These are phyloP conservation scores for Articulospora tetracladia DNA, from an alignment of 495 filamentous ascomycete genomes.

Conservation along the genomic window DNA sequence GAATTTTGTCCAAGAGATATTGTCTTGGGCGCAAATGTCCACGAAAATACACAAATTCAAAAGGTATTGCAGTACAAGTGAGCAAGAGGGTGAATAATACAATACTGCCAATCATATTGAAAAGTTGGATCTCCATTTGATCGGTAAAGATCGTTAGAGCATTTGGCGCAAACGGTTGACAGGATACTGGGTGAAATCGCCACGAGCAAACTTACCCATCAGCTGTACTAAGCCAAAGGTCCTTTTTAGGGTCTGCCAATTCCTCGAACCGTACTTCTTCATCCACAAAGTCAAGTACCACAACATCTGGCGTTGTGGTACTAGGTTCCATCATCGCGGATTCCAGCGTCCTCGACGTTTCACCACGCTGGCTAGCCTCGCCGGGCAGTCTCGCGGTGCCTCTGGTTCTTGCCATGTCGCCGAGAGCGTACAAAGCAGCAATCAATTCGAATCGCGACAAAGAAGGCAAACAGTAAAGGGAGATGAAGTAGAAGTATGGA, in stretches of 20 bases:
- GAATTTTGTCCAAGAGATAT: too few species aligned
- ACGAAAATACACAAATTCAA: too few species aligned
- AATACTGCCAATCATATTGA: too few species aligned
- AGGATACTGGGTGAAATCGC: background rate
- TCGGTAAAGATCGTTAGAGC: background rate
- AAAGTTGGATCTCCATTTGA: background rate
- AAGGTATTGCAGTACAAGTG: too few species aligned
- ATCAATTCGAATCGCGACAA: background rate
- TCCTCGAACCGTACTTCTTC: constrained; percentile 14
- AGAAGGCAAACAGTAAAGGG: background rate
- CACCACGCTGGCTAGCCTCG: constrained; percentile 5
- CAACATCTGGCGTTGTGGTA: constrained; percentile 32
- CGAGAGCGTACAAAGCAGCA: background rate
- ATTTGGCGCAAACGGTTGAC: background rate
- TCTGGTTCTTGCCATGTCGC: constrained; percentile 16
- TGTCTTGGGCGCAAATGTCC: too few species aligned
- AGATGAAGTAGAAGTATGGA: constrained; percentile 1
- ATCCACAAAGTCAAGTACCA: constrained; percentile 25
- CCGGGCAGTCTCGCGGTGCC: background rate
- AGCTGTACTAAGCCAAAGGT: constrained; percentile 40
- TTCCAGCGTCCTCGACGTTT: constrained; percentile 28
- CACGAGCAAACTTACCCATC: constrained; percentile 35
- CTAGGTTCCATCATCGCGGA: constrained; percentile 40
- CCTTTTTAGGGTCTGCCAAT: constrained; percentile 35
- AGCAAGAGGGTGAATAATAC: too few species aligned